phyloP scores from a whole-genome alignment of 768 basidiomycete genomes.

The Hygrocybe punicea region DNA sequence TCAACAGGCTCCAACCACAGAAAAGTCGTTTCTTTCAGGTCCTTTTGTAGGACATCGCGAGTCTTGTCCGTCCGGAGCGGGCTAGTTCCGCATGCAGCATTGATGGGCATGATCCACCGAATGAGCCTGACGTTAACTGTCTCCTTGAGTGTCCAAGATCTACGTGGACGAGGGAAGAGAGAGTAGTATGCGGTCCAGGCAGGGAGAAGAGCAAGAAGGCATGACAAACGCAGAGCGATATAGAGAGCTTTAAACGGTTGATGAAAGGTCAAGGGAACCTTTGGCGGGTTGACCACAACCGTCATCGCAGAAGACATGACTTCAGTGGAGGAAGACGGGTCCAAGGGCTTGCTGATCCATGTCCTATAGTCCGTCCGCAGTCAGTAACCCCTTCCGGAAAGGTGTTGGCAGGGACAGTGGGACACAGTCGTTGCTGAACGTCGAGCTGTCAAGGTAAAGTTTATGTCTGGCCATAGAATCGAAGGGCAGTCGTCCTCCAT shows the following conservation, averaged over 20 bases:
- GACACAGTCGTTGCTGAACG: too few species aligned
- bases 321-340: too few species aligned
- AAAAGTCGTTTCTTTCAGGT: conserved; percentile 23
- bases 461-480: too few species aligned
- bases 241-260: conserved; percentile 12
- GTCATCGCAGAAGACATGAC: background rate
- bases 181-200: conserved; percentile 17
- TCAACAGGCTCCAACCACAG: conserved; percentile 20
- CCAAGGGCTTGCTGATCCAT: too few species aligned
- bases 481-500: too few species aligned
- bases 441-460: too few species aligned
- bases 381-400: background rate
- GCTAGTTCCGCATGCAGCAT: conserved; percentile 12
- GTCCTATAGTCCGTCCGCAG: background rate
- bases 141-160: conserved; percentile 22
- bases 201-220: conserved; percentile 16
- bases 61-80: conserved; percentile 19
- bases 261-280: conserved; percentile 1
- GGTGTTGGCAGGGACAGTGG: too few species aligned
- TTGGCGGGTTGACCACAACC: background rate
- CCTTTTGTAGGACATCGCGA: conserved; percentile 17
- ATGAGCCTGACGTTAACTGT: conserved; percentile 18
- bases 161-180: conserved; percentile 16
- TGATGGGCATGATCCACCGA: conserved; percentile 23
- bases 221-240: conserved; percentile 2